Percentiles rank a stretch among this genome's conserved stretches.
Conservation (phyloP, 169 alveolate genomes). For the Plasmodium gonderi region DNA sequence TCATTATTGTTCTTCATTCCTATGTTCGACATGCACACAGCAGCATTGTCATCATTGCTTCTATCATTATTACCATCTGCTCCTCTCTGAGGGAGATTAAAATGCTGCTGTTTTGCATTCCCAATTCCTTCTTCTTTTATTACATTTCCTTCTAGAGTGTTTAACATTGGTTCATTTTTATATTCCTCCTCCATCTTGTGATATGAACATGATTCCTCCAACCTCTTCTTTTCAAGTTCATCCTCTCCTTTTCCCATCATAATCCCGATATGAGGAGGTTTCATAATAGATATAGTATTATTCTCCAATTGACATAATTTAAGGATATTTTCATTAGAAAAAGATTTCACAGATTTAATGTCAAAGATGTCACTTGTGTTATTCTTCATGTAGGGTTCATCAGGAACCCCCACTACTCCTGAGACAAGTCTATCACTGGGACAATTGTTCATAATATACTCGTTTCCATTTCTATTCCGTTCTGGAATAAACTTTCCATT, state of each 20-base stretch:
- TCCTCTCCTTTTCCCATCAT: too few species aligned
- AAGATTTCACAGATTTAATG: conserved; percentile 41
- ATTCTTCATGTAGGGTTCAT: not conserved
- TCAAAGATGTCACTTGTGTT: conserved; percentile 10
- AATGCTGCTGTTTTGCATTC: not conserved
- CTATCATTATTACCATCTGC: too few species aligned
- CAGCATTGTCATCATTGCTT: not conserved
- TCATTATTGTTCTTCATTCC: not conserved
- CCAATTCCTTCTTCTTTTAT: not conserved
- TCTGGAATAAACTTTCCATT: not conserved
- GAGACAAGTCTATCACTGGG: too few species aligned
- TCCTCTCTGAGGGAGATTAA: not conserved
- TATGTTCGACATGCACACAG: not conserved
- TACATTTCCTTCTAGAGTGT: not conserved
- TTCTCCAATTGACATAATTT: conserved; percentile 4
- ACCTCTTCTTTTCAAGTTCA: not conserved
- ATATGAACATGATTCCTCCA: too few species aligned
- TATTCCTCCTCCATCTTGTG: not conserved
- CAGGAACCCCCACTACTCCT: too few species aligned
- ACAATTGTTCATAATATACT: not conserved
- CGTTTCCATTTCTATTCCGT: not conserved
- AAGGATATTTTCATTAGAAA: conserved; percentile 13
- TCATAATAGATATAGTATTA: not conserved
- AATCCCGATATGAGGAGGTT: too few species aligned
- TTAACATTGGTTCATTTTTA: not conserved